Conservation (phyloP, 2,329 filamentous ascomycete species). For the Aspergillus aculeatus region DNA sequence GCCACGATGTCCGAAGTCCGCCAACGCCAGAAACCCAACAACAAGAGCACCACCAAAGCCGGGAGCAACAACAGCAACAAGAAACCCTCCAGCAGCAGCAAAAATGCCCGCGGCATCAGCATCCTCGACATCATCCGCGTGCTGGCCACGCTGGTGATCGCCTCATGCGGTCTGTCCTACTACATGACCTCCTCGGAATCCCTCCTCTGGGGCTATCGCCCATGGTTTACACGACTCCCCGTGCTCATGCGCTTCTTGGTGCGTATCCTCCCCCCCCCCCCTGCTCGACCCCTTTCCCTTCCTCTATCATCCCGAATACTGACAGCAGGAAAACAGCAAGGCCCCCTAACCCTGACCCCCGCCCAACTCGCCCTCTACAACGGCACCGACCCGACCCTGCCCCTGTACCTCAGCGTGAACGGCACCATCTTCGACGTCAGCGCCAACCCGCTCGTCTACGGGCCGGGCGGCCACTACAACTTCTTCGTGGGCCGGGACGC, state of each 20-base stretch:
- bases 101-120: conserved; percentile 36
- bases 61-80: conserved; percentile 5
- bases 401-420: conserved; percentile 85
- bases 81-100: conserved; percentile 9
- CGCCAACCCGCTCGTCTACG: conserved; percentile 60
- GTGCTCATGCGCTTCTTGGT: conserved; percentile 63
- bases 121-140: conserved; percentile 68
- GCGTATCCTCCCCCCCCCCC: conserved; percentile 30
- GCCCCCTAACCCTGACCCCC: conserved; percentile 70
- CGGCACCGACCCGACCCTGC: conserved; percentile 70
- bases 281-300: neutral
- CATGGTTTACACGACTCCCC: conserved; percentile 59
- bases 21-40: conserved; percentile 27
- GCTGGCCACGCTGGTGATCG: conserved; percentile 63
- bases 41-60: conserved; percentile 2
- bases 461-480: conserved; percentile 80
- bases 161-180: conserved; percentile 71
- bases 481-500: conserved; percentile 87
- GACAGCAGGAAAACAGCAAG: conserved; percentile 37
- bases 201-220: conserved; percentile 67
- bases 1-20: conserved; percentile 32
- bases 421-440: conserved; percentile 66
- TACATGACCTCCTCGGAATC: conserved; percentile 70
- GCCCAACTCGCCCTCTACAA: conserved; percentile 72
- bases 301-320: neutral